A percentile compares a stretch with the other conserved stretches of the same genome.
phyloP scores from a whole-genome alignment of 768 basidiomycete genomes.

The Naganishia onofrii region DNA sequence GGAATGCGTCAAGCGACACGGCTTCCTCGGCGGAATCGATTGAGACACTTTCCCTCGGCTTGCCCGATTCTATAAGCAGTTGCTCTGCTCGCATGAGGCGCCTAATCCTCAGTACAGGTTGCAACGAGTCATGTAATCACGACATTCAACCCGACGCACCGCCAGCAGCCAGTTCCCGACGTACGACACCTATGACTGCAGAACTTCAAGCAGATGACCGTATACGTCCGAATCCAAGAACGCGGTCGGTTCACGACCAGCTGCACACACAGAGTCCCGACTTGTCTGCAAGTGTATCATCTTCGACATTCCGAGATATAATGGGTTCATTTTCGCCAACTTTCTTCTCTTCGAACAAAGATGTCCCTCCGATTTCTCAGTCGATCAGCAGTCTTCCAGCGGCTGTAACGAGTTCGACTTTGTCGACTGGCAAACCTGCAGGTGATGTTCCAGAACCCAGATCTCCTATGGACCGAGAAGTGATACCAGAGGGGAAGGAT shows the following conservation, averaged over 20 bases:
- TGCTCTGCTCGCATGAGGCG: slow-evolving; percentile 18
- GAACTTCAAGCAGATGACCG: slow-evolving; percentile 8
- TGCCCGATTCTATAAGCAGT: slow-evolving; percentile 5
- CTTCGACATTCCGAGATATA: slow-evolving; percentile 12
- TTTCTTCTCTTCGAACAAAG: slow-evolving; percentile 14
- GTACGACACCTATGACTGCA: neutral
- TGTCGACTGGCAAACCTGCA: slow-evolving; percentile 11
- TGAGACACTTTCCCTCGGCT: neutral
- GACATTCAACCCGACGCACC: neutral
- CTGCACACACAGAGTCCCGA: slow-evolving; percentile 5
- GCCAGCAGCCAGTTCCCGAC: neutral
- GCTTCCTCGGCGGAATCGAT: slow-evolving; percentile 26
- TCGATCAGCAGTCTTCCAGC: slow-evolving; percentile 18
- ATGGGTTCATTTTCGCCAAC: slow-evolving; percentile 22
- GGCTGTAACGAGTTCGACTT: neutral
- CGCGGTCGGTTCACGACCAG: neutral
- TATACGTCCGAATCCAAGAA: neutral
- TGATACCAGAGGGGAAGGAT: slow-evolving; percentile 13
- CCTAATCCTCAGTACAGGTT: slow-evolving; percentile 7
- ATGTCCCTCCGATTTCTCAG: slow-evolving; percentile 20
- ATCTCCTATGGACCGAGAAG: neutral
- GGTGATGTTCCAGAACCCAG: slow-evolving; percentile 18
- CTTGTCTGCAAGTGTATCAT: slow-evolving; percentile 10
- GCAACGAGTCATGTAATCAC: slow-evolving; percentile 15
- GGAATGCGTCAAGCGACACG: neutral